Base-by-base conservation (phyloP, 768 basidiomycete genomes). In the Chalciporus piperatus region DNA sequence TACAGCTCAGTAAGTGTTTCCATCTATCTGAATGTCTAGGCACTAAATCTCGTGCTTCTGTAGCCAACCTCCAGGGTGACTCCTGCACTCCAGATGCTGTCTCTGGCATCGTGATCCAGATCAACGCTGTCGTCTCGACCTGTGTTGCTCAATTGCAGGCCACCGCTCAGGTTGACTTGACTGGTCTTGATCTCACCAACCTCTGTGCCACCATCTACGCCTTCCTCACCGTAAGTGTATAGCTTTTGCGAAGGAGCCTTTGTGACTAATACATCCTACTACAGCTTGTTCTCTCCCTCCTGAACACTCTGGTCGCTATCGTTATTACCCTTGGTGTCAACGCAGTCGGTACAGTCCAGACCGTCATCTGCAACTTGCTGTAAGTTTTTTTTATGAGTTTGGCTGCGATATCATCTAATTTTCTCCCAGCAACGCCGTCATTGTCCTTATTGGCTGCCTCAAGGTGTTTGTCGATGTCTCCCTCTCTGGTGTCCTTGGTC, bases 141-240 rank as follows among this genome's bases (percentile, higher is more conserved):
- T 56, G 58, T 23, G 42, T 53, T 27, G 2, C 20, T 10, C 47
- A 55, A 20, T 45, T 63, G 7, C 22, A 64, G n/a, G 48, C 55
- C 4, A 3, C 33, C 12, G 50, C 30, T 3, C 3, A 25, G 12
- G 37, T 60, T 12, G 51, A 56, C 20, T 19, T 55, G 39, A 41
- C 32, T n/a, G 56, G 43, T 19, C 28, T 60, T 41, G 45, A 54
- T 25, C 52, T 62, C 1, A 41, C 20, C 6, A 33, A 17, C 8
- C 45, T 63, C 32, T 39, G 25, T 3, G 23, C 8, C 5, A 23
- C 61, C 0, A 41, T 62, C 43, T 54, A 40, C 6, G 48, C 2
- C 1, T 44, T 44, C 28, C 19, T 63, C 19, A 13, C 11, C 2
- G 61, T 53, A 44, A 37, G 54, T 35, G 4, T 9, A 19, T 27